A percentile compares a stretch with the other conserved stretches of the same genome.
These are phyloP conservation scores for Knoxdaviesia capensis DNA, from an alignment of 2,329 filamentous ascomycete genomes.

Conservation along the genomic window DNA sequence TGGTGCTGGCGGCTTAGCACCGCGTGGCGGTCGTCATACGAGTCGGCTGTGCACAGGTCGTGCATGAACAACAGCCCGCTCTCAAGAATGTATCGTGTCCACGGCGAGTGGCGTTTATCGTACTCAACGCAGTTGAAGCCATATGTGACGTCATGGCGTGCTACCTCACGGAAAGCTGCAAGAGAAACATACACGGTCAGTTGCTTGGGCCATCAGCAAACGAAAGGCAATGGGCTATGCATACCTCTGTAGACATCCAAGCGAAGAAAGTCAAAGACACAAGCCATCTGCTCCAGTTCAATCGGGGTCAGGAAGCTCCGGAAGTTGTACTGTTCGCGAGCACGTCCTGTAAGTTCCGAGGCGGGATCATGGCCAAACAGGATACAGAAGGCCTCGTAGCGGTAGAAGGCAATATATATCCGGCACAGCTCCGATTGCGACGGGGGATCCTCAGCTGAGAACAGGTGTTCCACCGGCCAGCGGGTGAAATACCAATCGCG, in stretches of 20 bases:
- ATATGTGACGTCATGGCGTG: conserved; percentile 4
- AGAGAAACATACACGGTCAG: background rate
- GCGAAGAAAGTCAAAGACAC: conserved; percentile 1
- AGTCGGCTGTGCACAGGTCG: background rate
- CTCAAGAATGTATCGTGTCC: conserved; percentile 3
- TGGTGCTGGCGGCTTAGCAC: conserved; percentile 1
- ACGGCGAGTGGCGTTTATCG: conserved; percentile 2
- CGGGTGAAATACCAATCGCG: background rate
- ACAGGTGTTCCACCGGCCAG: conserved; percentile 1
- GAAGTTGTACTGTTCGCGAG: background rate
- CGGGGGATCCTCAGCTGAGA: background rate
- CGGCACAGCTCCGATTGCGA: background rate
- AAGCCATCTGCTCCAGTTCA: conserved; percentile 5
- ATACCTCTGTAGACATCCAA: conserved; percentile 2
- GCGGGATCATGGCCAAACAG: conserved; percentile 3
- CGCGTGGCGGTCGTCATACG: background rate
- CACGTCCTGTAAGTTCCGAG: background rate
- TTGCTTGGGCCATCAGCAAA: too few relatives aligned
- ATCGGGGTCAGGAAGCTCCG: conserved; percentile 1
- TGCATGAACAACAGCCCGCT: conserved; percentile 2
- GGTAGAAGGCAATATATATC: conserved; percentile 3
- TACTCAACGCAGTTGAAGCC: conserved; percentile 3
- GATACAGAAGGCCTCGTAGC: conserved; percentile 3
- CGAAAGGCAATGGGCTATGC: background rate
- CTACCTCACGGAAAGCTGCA: conserved; percentile 4